Base-by-base conservation (phyloP, 1,284 basidiomycete species). In the Microbotryum violaceum region DNA sequence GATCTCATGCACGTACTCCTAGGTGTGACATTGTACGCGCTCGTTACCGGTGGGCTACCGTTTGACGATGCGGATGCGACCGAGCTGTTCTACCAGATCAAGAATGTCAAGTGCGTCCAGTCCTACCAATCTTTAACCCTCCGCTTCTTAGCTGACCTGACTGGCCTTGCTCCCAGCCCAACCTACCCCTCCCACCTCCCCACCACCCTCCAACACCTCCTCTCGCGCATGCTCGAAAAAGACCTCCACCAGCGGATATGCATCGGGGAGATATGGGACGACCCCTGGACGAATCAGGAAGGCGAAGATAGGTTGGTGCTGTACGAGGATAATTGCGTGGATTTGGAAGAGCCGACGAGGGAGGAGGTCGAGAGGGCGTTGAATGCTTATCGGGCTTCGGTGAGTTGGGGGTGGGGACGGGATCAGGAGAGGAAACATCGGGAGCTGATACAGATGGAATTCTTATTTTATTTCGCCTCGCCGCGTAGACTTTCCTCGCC, bases 21-120 rank as follows among this genome's bases (percentile, higher is more conserved):
- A 76, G 78, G 79, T 29, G 80, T 82, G 2, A 81, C 81, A 1
- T 72, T 83, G 1, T 82, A 81, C 70, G 79, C 79, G 70, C 79
- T 82, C 75, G 73, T 81, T 1, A 75, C 77, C 0, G 82, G 81
- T 0, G 72, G 70, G 20, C 67, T 83, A 14, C 82, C 82, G 0
- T 83, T 82, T 67, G 75, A 78, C 58, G 74, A 75, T 16, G 67
- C 74, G 8, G 77, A 79, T 50, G 76, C 80, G 2, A 72, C 80
- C 42, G 79, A 79, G 31, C 73, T 83, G 49, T 80, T 79, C 68
- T 71, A 78, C 3, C 66, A 76, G 18, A 80, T 83, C 62, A 74
- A 75, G 56, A 74, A 75, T 42, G 72, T 78, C 58, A 72, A 75
- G 78, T 79, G 47, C 66, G 76, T 73, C 20, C 20, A 9, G 18